These are phyloP conservation scores for Aquanectria penicillioides DNA, from an alignment of 2,329 filamentous ascomycete species.

Conservation along the genomic window DNA sequence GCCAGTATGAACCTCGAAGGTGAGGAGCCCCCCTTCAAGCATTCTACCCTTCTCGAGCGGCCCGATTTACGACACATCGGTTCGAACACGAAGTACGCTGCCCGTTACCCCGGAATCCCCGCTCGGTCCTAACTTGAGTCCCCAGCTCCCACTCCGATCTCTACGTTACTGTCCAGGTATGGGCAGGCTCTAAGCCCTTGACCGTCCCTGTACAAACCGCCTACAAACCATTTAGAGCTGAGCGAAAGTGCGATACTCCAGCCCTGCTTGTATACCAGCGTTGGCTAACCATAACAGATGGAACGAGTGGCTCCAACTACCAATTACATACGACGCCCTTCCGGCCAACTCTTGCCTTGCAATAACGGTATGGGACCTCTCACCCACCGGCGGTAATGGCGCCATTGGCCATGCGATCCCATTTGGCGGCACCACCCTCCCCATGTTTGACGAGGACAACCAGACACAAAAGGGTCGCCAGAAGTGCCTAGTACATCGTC, in stretches of 20 bases:
- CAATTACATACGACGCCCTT: constrained; percentile 83
- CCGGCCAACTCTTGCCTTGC: constrained; percentile 86
- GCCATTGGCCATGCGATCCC: constrained; percentile 83
- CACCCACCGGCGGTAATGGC: constrained; percentile 76
- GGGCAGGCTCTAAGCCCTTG: constrained; percentile 94
- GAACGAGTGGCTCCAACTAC: constrained; percentile 96
- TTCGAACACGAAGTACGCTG: constrained; percentile 77
- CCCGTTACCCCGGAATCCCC: not conserved
- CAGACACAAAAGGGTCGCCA: constrained; percentile 92
- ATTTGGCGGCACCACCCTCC: constrained; percentile 92
- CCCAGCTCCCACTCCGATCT: constrained; percentile 83
- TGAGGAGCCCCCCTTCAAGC: constrained; percentile 52
- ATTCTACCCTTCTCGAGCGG: constrained; percentile 78
- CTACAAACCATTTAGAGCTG: constrained; percentile 88
- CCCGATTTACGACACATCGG: constrained; percentile 87
- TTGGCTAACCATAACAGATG: constrained; percentile 62
- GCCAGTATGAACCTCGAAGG: constrained; percentile 59
- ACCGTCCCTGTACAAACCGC: constrained; percentile 92
- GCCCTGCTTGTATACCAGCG: not conserved
- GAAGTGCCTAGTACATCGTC: constrained; percentile 86
- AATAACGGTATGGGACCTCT: constrained; percentile 95
- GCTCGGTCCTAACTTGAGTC: constrained; percentile 34
- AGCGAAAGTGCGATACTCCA: constrained; percentile 63
- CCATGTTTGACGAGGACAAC: constrained; percentile 92
- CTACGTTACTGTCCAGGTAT: constrained; percentile 91